Base-by-base conservation (phyloP, 1,139 yeast species). In the Candida glucosophila region DNA sequence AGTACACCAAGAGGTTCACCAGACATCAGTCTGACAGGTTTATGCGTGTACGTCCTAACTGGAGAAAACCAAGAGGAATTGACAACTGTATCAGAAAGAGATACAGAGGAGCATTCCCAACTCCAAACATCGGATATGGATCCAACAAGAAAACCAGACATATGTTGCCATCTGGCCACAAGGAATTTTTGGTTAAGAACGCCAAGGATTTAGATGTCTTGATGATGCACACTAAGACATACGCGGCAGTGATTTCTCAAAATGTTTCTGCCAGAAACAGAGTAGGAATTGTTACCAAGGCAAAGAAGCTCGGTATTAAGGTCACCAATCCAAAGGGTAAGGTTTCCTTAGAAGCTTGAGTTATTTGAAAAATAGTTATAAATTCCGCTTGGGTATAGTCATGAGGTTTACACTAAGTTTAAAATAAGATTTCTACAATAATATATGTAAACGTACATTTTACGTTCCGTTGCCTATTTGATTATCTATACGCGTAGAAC, bases 51-150 rank as follows among this genome's bases (percentile, higher is more conserved):
- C 73, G 86, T 57, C 96, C 85, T 73, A 80, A 79, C 78, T 92
- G 98, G 98, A 90, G 99, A 85, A 90, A 90, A 76, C 98, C 92
- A 75, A 90, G 88, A 85, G 99, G 99, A 90, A 92, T 92, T 62
- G 99, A 92, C 77, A 88, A 96, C 55, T 79, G 88, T 73, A 96
- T 88, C 66, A 88, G 97, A 79, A 88, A 97, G 78, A 85, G 97
- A 77, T 92, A 90, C 94, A 85, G 97, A 80, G 98, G 98, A 60
- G 80, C 92, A 71, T 82, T 90, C 62, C 76, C 90, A 58, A 94
- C 88, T 78, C 99, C 99, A 76, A 88, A 82, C 76, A 88, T 92
- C 58, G 99, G 99, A 75, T 92, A 83, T 77, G 97, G 98, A 70
- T 86, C 97, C 55, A 86, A 90, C 95, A 90, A 86, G 77, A 85